A percentile compares a stretch with the other conserved stretches of the same genome.
phyloP scores from a whole-genome alignment of 495 filamentous ascomycete genomes.

The Penicillium psychrofluorescens region DNA sequence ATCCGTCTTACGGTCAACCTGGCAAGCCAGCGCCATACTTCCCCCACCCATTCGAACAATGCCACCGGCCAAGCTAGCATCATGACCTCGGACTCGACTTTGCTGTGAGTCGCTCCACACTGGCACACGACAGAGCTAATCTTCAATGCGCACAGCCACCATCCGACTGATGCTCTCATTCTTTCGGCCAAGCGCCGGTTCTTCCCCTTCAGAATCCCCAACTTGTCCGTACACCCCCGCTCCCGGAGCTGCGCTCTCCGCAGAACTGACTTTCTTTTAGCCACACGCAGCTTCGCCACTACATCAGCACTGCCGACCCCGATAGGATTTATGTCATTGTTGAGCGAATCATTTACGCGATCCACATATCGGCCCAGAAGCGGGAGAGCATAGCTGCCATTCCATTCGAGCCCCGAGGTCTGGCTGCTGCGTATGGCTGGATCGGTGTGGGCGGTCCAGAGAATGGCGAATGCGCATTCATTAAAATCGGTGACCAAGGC shows the following conservation, averaged over 20 bases:
- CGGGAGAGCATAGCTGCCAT: constrained; percentile 70
- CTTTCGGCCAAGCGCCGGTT: constrained; percentile 62
- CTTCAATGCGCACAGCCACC: constrained; percentile 32
- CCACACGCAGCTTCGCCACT: constrained; percentile 87
- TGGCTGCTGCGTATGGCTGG: constrained; percentile 79
- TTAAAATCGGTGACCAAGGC: constrained; percentile 47
- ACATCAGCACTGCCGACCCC: constrained; percentile 71
- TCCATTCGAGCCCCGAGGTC: constrained; percentile 75
- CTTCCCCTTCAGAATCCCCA: constrained; percentile 67
- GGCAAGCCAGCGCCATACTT: no score
- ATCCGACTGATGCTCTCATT: constrained; percentile 52
- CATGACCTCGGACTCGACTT: constrained; percentile 40
- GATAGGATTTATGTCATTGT: constrained; percentile 78
- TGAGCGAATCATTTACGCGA: constrained; percentile 62
- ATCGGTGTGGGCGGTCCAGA: constrained; percentile 79
- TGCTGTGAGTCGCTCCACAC: constrained; percentile 21
- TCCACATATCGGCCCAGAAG: constrained; percentile 64
- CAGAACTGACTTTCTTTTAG: constrained; percentile 36
- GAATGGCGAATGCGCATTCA: constrained; percentile 74
- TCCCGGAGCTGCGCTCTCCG: background rate
- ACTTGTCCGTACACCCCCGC: constrained; percentile 48
- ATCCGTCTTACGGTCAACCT: no score
- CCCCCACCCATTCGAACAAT: constrained; percentile 20
- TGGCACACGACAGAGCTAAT: no score
- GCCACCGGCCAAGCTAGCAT: constrained; percentile 26